Evolutionary conservation across 177 flowering plant genomes (phyloP).

Genomic region (Vitis hybrid): DNA sequence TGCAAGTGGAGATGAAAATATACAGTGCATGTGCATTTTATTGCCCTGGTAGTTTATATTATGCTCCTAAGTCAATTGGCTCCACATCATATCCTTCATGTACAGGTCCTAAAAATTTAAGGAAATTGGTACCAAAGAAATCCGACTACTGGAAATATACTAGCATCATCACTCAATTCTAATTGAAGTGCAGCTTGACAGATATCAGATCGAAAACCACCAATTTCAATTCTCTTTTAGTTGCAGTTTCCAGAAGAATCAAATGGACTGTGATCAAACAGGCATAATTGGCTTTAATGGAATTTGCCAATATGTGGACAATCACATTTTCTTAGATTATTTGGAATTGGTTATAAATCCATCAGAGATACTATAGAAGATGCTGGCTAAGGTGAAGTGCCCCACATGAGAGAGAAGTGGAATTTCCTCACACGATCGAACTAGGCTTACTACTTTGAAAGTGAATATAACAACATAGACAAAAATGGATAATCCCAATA

Average conservation of each 20-base stretch:
- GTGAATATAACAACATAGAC: neutral
- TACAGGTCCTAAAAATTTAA: neutral
- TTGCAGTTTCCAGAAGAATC: neutral
- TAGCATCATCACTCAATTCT: neutral
- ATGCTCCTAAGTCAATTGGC: neutral
- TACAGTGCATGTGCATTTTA: neutral
- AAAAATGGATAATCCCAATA: neutral
- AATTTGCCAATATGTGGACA: neutral
- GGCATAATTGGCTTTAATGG: neutral
- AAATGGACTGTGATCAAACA: neutral
- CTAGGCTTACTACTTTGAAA: neutral
- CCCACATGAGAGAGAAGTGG: neutral
- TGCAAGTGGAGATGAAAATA: neutral
- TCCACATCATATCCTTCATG: neutral
- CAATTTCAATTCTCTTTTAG: neutral
- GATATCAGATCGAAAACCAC: neutral
- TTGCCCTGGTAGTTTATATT: neutral
- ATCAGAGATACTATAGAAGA: neutral
- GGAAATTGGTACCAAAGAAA: neutral
- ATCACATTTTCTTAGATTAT: neutral
- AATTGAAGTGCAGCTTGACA: neutral
- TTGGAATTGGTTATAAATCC: too few species aligned
- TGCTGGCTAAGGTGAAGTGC: neutral
- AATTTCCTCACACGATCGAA: neutral
- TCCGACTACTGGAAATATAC: neutral